phyloP scores from a whole-genome alignment of 108 stramenopile genomes.

The Epithemia pelagica region DNA sequence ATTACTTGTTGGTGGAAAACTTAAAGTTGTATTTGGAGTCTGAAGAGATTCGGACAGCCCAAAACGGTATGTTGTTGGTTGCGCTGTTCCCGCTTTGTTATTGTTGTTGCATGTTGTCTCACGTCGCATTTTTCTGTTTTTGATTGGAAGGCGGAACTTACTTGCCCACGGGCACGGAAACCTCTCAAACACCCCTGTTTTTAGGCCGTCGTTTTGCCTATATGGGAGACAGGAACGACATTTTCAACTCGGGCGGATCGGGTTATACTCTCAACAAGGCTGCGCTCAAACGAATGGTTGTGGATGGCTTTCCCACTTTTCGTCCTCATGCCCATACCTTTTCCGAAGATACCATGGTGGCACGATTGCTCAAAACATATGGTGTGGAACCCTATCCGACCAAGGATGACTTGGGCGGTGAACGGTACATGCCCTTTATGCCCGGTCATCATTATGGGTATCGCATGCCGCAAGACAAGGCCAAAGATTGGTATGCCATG shows the following conservation, averaged over 20 bases:
- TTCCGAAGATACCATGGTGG: slow-evolving; percentile 87
- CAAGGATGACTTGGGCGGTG: slow-evolving; percentile 82
- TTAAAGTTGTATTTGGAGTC: slow-evolving; percentile 78
- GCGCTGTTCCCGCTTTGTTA: too few species aligned
- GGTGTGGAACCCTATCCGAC: slow-evolving; percentile 82
- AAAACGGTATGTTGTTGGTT: too few species aligned
- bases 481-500: slow-evolving; percentile 81
- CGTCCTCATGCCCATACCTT: slow-evolving; percentile 76
- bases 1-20: slow-evolving; percentile 90
- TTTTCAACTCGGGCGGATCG: slow-evolving; percentile 93
- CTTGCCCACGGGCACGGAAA: slow-evolving; percentile 65
- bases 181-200: slow-evolving; percentile 71
- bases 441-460: slow-evolving; percentile 82
- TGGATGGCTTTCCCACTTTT: slow-evolving; percentile 64
- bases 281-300: slow-evolving; percentile 69
- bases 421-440: slow-evolving; percentile 92
- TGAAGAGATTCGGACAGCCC: slow-evolving; percentile 73
- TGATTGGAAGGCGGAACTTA: too few species aligned
- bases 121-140: too few species aligned
- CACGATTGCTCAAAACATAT: slow-evolving; percentile 57
- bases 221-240: slow-evolving; percentile 57
- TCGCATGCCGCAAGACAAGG: slow-evolving; percentile 39
- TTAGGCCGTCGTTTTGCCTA: slow-evolving; percentile 85
- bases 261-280: slow-evolving; percentile 94
- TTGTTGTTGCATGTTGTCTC: too few species aligned